A percentile compares a stretch with the other conserved stretches of the same genome.
Evolutionary conservation across 495 filamentous ascomycete species (phyloP).

Genomic region (Astrocystis sublimbata): DNA sequence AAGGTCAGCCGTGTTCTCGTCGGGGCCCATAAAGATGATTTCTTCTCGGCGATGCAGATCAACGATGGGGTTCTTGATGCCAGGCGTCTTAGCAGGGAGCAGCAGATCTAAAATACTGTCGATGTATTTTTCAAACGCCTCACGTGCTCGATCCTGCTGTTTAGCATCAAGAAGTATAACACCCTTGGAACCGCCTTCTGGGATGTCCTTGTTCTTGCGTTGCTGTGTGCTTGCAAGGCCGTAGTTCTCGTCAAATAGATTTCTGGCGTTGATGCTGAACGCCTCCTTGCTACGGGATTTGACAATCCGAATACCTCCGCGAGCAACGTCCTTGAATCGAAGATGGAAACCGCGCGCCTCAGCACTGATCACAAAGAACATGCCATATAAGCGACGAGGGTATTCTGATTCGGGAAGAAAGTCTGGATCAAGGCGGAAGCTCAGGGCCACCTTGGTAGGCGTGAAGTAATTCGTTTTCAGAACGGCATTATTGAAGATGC

Average conservation of each 20-base stretch:
- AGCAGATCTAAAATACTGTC: constrained; percentile 96
- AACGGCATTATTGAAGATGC: constrained; percentile 85
- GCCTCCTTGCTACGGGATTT: constrained; percentile 94
- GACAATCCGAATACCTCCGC: constrained; percentile 97
- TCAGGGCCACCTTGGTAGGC: constrained; percentile 95
- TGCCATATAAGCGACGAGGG: constrained; percentile 89
- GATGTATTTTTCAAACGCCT: constrained; percentile 99
- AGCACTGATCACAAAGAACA: constrained; percentile 97
- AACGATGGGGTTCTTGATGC: constrained; percentile 98
- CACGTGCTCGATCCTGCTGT: constrained; percentile 86
- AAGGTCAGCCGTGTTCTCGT: constrained; percentile 96
- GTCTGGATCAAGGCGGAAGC: constrained; percentile 85
- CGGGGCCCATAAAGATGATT: constrained; percentile 97
- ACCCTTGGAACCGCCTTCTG: constrained; percentile 98
- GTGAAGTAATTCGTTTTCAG: constrained; percentile 99
- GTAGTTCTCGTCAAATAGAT: constrained; percentile 97
- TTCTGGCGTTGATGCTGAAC: constrained; percentile 93
- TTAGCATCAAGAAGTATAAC: constrained; percentile 91
- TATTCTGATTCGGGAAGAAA: constrained; percentile 94
- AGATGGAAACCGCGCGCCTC: constrained; percentile 97
- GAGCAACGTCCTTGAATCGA: constrained; percentile 94
- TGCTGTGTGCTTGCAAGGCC: constrained; percentile 97
- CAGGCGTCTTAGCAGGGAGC: constrained; percentile 82
- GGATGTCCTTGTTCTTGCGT: constrained; percentile 99
- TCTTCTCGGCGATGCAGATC: constrained; percentile 92